Evolutionary conservation across 2,329 filamentous ascomycete genomes (phyloP).

Genomic region (Coniosporium tulheliwenetii): DNA sequence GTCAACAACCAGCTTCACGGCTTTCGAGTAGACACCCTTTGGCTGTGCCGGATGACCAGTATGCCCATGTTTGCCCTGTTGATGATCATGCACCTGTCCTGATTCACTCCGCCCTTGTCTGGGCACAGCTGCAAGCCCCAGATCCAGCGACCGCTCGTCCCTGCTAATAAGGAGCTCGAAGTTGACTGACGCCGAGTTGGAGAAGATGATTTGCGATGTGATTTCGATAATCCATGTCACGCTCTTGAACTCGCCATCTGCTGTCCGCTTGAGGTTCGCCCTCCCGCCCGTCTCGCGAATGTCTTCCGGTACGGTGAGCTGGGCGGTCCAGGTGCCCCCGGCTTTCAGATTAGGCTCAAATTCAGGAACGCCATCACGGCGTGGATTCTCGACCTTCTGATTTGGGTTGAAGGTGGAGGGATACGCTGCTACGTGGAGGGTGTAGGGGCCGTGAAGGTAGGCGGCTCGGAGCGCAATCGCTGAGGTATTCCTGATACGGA

Average conservation of each 20-base stretch:
- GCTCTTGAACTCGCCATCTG: conserved; percentile 29
- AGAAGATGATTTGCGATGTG: conserved; percentile 86
- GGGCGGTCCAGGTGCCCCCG: conserved; percentile 70
- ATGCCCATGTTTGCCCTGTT: conserved; percentile 42
- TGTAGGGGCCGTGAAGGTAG: conserved; percentile 93
- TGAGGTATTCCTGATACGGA: conserved; percentile 85
- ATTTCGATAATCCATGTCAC: conserved; percentile 86
- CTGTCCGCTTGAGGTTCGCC: conserved; percentile 20
- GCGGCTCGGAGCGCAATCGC: conserved; percentile 83
- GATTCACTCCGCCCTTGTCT: conserved; percentile 37
- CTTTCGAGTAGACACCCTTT: conserved; percentile 71
- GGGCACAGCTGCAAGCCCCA: conserved; percentile 44
- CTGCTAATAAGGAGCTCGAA: conserved; percentile 78
- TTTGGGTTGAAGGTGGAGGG: conserved; percentile 74
- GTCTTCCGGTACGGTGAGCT: conserved; percentile 63
- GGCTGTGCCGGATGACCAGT: conserved; percentile 44
- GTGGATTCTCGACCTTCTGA: conserved; percentile 53
- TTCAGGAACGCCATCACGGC: conserved; percentile 63
- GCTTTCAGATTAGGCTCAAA: conserved; percentile 97
- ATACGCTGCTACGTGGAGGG: conserved; percentile 72
- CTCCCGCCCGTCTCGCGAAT: conserved; percentile 49
- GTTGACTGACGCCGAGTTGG: conserved; percentile 68
- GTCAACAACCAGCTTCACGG: conserved; percentile 63
- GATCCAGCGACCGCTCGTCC: conserved; percentile 66
- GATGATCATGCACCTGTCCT: conserved; percentile 62